Base-by-base conservation (phyloP, 2,329 filamentous ascomycete species). In the Knufia petricola region DNA sequence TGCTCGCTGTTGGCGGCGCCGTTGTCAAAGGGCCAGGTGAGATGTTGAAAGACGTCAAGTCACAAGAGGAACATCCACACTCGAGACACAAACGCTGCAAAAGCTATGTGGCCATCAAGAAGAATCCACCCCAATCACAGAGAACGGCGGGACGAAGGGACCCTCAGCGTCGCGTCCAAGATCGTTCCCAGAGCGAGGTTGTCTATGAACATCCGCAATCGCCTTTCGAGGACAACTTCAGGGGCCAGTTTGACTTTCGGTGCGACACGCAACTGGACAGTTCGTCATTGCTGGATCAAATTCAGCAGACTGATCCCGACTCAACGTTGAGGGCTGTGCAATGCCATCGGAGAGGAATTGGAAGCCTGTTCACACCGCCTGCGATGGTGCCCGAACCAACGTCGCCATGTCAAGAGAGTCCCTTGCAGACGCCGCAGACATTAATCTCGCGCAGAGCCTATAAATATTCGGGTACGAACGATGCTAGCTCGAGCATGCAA, bases 1-100 rank as follows among this genome's bases (percentile, higher is more conserved):
- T 70, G 34, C 62, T 73, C 50, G 71, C 71, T 10, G 63, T 74
- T 37, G 70, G 70, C n/a, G 62, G 70, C 2, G 71, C 71, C 6
- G 63, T 74, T 37, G 67, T 64, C 43, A 62, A 72, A 46, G 71
- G 71, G 1, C 71, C 71, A 13, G 69, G 60, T 13, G 63, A 59
- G 44, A 59, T 72, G 52, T 49, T 72, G 39, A 51, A 46, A 10
- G 55, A 60, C 9, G 42, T 36, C 30, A 46, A 19, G n/a, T 23
- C 19, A 17, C 32, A 28, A n/a, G 30, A 17, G 17, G 3, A n/a
- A 10, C 10, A 19, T 31, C 41, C 6, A 36, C 7, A 15, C 7
- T n/a, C 3, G 13, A 30, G 41, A 21, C 41, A 44, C 28, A 30
- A n/a, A 32, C 10, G 19, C 19, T 44, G 41, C 19, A 31, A 44